Evolutionary conservation across 2,329 filamentous ascomycete genomes (phyloP), one percentile per base, ranked within the genome.

Genomic region (Paracorniculantispora psalliotae): DNA sequence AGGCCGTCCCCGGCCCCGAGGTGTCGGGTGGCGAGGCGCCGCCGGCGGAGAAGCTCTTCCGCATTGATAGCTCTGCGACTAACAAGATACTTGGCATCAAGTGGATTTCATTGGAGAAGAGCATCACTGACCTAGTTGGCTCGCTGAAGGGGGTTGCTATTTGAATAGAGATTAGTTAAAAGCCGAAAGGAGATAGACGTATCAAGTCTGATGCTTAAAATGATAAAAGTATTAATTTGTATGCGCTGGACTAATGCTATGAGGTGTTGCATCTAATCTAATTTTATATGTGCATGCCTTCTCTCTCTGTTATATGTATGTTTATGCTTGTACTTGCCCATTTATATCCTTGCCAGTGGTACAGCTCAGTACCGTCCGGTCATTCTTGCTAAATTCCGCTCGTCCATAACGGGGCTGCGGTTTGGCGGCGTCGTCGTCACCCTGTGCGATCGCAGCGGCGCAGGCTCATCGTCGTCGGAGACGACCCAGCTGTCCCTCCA

Each of bases 71-170:
- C 67, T 77, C 76, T 53, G 78, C 78, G 67, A 84, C 83, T 1
- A 81, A 79, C 26, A 78, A 84, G 66, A 64, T 87, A 49, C 70
- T 91, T 60, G 85, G 84, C 0, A 78, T 89, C 51, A 73, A 87
- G 61, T 90, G 83, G 77, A 83, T 75, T 62, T 69, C 74, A 4
- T 66, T 90, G 35, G 86, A 90, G 70, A 77, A 86, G 72, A 81
- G 77, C 28, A 77, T 88, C 28, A 75, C 80, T 6, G 88, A 91
- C 67, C 80, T 85, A 7, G 79, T 89, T 19, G 83, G 83, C 72
- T 86, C 82, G 33, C 70, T 91, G 66, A 79, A 88, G 70, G 68
- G 67, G n/a, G 67, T 76, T 52, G 67, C 65, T 68, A 28, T 73
- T 52, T 62, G 41, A 19, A 41, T 28, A 25, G 7, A 33, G 4